These are phyloP conservation scores for Aureobasidium sp. DNA, from an alignment of 2,329 filamentous ascomycete species.

Conservation along the genomic window DNA sequence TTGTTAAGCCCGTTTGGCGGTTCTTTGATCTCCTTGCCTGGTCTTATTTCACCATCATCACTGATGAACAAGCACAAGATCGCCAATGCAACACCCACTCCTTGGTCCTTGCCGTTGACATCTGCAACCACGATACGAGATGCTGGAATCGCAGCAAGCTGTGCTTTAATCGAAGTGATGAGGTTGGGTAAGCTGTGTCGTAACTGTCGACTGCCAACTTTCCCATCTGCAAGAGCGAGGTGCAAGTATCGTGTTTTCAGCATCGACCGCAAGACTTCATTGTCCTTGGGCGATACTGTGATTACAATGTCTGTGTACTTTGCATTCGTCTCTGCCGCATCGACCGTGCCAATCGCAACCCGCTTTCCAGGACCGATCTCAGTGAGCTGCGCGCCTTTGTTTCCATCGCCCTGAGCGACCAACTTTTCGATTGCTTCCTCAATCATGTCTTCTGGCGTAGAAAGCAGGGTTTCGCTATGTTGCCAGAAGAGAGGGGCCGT, in stretches of 20 bases:
- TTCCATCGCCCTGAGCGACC: conserved; percentile 23
- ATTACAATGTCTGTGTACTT: conserved; percentile 31
- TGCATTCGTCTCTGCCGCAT: conserved; percentile 32
- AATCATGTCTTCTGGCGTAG: conserved; percentile 58
- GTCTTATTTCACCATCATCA: conserved; percentile 47
- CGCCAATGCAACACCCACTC: conserved; percentile 69
- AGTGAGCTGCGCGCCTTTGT: conserved; percentile 24
- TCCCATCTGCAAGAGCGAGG: conserved; percentile 63
- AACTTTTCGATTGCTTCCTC: conserved; percentile 44
- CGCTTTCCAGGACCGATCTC: conserved; percentile 35
- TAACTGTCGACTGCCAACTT: conserved; percentile 77
- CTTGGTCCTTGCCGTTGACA: conserved; percentile 70
- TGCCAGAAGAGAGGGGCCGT: conserved; percentile 76
- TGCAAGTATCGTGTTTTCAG: conserved; percentile 44
- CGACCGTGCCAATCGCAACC: conserved; percentile 36
- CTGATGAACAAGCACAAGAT: conserved; percentile 68
- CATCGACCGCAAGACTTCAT: conserved; percentile 18
- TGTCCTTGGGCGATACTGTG: conserved; percentile 12
- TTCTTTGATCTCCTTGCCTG: background rate
- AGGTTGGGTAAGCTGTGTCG: conserved; percentile 62
- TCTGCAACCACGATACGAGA: conserved; percentile 16
- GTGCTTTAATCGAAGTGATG: conserved; percentile 44
- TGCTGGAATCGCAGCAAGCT: background rate
- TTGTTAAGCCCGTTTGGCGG: conserved; percentile 42
- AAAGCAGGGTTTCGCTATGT: conserved; percentile 54